Percentiles rank a stretch among this genome's conserved stretches.
Evolutionary conservation across 1,284 basidiomycete species (phyloP).

Genomic region (Testicularia cyperi): DNA sequence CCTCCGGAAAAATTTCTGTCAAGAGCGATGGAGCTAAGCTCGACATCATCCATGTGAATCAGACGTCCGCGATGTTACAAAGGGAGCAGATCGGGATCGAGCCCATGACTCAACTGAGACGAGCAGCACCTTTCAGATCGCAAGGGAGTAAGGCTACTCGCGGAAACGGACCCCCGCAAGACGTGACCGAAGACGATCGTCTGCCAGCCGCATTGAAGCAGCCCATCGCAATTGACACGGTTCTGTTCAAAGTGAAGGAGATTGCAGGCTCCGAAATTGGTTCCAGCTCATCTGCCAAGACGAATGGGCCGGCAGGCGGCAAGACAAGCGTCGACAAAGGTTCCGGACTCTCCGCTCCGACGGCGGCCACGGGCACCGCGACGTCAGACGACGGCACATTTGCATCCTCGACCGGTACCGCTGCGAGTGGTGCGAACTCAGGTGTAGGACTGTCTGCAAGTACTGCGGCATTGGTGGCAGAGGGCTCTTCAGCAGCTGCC

Average conservation of each 20-base stretch:
- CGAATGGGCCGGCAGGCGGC: neutral
- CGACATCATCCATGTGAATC: constrained; percentile 48
- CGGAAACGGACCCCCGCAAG: too few relatives aligned
- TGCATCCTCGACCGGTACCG: neutral
- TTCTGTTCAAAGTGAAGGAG: neutral
- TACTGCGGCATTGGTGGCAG: neutral
- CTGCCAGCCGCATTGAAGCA: neutral
- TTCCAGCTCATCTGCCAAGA: neutral
- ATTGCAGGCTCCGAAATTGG: neutral
- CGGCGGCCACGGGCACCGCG: neutral
- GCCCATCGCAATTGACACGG: neutral
- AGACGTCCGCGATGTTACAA: constrained; percentile 55
- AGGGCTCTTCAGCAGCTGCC: constrained; percentile 4
- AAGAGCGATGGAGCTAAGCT: constrained; percentile 26
- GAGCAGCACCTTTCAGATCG: constrained; percentile 12
- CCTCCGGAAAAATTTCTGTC: constrained; percentile 29
- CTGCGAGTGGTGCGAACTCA: neutral
- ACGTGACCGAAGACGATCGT: constrained; percentile 1
- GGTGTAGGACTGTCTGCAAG: too few relatives aligned
- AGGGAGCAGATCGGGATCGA: constrained; percentile 36
- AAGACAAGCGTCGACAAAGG: neutral
- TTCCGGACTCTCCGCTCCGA: neutral
- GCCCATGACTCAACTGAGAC: constrained; percentile 30
- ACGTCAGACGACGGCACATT: neutral
- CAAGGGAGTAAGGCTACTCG: constrained; percentile 1